Conservation (phyloP, 2,329 filamentous ascomycete genomes). For the Colletotrichum camelliae region DNA sequence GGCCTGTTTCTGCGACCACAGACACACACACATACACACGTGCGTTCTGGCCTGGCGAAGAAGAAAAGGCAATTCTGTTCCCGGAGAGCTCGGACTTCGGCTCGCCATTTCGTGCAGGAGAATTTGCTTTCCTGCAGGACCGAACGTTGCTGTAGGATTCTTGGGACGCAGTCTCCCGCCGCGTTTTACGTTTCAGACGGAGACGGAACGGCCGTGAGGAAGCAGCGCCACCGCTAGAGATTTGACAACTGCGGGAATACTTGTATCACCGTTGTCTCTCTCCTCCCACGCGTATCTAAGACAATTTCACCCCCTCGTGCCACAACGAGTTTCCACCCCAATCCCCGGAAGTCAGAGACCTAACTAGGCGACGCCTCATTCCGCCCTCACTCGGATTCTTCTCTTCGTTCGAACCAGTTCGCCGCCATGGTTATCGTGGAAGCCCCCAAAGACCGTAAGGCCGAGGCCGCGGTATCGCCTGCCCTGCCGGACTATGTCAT, state of each 20-base stretch:
- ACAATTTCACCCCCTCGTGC: neutral
- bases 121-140: neutral
- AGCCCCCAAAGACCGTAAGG: neutral
- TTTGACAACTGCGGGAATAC: neutral
- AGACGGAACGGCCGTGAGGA: neutral
- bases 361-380: neutral
- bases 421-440: conserved; percentile 9
- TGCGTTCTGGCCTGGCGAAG: neutral
- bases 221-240: neutral
- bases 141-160: neutral
- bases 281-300: conserved; percentile 1
- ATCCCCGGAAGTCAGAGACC: neutral
- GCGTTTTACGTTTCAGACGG: conserved; percentile 6
- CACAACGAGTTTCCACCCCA: neutral
- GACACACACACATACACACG: neutral
- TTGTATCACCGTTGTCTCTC: conserved; percentile 6
- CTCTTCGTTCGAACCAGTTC: neutral
- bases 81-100: neutral
- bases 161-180: neutral
- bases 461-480: neutral
- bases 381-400: neutral
- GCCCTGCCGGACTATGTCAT: conserved; percentile 13
- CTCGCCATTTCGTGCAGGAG: neutral
- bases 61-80: neutral
- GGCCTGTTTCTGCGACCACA: neutral